A percentile compares a stretch with the other conserved stretches of the same genome.
phyloP scores from a whole-genome alignment of 177 flowering plant genomes.

The Telopea speciosissima region DNA sequence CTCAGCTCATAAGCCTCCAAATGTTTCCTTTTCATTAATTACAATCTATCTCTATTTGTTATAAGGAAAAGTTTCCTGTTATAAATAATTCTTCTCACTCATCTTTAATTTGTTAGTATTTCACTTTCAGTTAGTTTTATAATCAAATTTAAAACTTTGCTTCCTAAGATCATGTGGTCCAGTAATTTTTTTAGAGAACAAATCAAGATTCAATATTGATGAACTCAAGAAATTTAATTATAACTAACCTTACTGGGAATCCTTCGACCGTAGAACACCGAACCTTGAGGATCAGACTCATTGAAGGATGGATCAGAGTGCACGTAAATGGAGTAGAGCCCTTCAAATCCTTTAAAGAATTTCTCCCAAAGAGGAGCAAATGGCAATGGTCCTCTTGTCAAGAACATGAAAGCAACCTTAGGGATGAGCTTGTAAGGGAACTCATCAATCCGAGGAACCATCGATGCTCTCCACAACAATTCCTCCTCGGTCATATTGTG shows the following conservation, averaged over 20 bases:
- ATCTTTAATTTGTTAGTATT: too few species aligned
- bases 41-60: too few species aligned
- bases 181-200: too few species aligned
- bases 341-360: conserved; percentile 45
- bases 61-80: too few species aligned
- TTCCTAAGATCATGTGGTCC: too few species aligned
- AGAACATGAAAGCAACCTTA: conserved; percentile 49
- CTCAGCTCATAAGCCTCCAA: too few species aligned
- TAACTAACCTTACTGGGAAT: conserved; percentile 48
- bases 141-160: too few species aligned
- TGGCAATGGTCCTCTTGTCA: conserved; percentile 28
- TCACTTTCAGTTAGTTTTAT: too few species aligned
- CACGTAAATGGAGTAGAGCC: conserved; percentile 44
- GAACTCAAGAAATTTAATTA: not conserved
- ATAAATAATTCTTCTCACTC: too few species aligned
- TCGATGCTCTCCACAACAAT: conserved; percentile 42
- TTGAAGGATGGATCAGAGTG: conserved; percentile 37
- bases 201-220: conserved; percentile 7
- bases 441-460: conserved; percentile 19
- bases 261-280: conserved; percentile 38
- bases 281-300: conserved; percentile 19
- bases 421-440: conserved; percentile 24
- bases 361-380: conserved; percentile 51
- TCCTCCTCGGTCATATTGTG: conserved; percentile 37
- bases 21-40: too few species aligned